A percentile compares a stretch with the other conserved stretches of the same genome.
These are phyloP conservation scores for Malbranchea cinnamomea DNA, from an alignment of 2,329 filamentous ascomycete species.

Conservation along the genomic window DNA sequence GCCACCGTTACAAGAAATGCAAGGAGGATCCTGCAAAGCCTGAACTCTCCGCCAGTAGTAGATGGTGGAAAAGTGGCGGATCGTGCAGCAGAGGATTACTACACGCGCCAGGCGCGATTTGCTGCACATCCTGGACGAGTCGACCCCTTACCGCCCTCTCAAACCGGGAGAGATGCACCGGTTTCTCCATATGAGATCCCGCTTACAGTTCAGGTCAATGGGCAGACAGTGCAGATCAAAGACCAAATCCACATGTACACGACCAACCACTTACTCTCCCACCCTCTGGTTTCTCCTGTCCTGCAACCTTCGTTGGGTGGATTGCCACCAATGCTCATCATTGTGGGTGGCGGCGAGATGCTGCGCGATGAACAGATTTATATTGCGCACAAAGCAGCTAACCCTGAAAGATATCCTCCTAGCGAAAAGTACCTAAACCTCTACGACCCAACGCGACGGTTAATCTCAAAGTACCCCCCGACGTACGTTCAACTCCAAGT, in stretches of 20 bases:
- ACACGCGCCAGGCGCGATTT: slow-evolving; percentile 13
- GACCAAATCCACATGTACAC: slow-evolving; percentile 87
- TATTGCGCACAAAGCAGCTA: slow-evolving; percentile 82
- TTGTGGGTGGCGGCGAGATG: slow-evolving; percentile 77
- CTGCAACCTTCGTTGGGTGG: slow-evolving; percentile 82
- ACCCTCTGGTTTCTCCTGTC: slow-evolving; percentile 80
- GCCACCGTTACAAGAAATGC: slow-evolving; percentile 31
- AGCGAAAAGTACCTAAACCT: slow-evolving; percentile 48
- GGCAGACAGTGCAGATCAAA: slow-evolving; percentile 55
- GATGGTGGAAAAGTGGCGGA: slow-evolving; percentile 5
- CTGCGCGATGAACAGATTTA: slow-evolving; percentile 92
- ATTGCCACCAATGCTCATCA: slow-evolving; percentile 70
- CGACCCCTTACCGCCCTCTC: slow-evolving; percentile 3
- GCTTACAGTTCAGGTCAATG: slow-evolving; percentile 56
- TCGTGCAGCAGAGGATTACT: slow-evolving; percentile 7
- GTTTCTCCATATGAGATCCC: slow-evolving; percentile 3
- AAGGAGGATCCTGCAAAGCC: slow-evolving; percentile 22
- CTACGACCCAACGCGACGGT: slow-evolving; percentile 38
- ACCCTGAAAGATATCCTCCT: slow-evolving; percentile 63
- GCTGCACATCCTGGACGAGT: slow-evolving; percentile 19
- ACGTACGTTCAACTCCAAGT: slow-evolving; percentile 90
- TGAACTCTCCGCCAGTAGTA: slow-evolving; percentile 6
- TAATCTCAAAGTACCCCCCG: slow-evolving; percentile 53
- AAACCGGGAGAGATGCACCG: slow-evolving; percentile 10
- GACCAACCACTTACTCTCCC: slow-evolving; percentile 68